A percentile compares a stretch with the other conserved stretches of the same genome.
phyloP scores from a whole-genome alignment of 805 yeast species.

The Wilhelminamyces savonicus region DNA sequence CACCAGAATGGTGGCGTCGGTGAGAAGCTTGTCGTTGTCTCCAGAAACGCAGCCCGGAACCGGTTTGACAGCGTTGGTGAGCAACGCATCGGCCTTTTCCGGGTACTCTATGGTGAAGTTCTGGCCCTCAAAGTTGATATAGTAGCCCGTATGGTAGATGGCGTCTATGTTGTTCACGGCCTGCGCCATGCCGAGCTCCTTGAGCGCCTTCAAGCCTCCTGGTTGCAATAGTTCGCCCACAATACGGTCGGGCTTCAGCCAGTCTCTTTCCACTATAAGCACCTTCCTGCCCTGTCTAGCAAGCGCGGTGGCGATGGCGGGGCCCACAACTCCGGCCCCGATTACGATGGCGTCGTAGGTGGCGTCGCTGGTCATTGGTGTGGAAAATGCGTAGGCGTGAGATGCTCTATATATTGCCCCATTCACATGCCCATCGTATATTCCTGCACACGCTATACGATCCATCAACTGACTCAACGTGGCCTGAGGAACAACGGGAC shows the following conservation, averaged over 20 bases:
- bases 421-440: too few species aligned
- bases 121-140: constrained; percentile 60
- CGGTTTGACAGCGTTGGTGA: constrained; percentile 38
- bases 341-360: constrained; percentile 77
- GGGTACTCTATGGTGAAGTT: constrained; percentile 67
- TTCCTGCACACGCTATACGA: too few species aligned
- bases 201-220: constrained; percentile 82
- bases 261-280: constrained; percentile 75
- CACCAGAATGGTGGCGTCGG: constrained; percentile 43
- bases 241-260: constrained; percentile 89
- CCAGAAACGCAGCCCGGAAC: constrained; percentile 50
- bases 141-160: constrained; percentile 70
- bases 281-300: constrained; percentile 89
- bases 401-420: too few species aligned
- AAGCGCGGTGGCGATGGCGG: constrained; percentile 81
- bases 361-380: neutral
- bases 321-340: constrained; percentile 99
- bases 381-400: too few species aligned
- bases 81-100: constrained; percentile 40
- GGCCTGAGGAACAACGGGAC: too few species aligned
- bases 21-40: constrained; percentile 48
- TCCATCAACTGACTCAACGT: too few species aligned
- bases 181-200: constrained; percentile 74
- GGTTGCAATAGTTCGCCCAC: constrained; percentile 98
- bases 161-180: constrained; percentile 76